A percentile compares a stretch with the other conserved stretches of the same genome.
phyloP scores from a whole-genome alignment of 352 stramenopile genomes.

The Phytophthora capsici region DNA sequence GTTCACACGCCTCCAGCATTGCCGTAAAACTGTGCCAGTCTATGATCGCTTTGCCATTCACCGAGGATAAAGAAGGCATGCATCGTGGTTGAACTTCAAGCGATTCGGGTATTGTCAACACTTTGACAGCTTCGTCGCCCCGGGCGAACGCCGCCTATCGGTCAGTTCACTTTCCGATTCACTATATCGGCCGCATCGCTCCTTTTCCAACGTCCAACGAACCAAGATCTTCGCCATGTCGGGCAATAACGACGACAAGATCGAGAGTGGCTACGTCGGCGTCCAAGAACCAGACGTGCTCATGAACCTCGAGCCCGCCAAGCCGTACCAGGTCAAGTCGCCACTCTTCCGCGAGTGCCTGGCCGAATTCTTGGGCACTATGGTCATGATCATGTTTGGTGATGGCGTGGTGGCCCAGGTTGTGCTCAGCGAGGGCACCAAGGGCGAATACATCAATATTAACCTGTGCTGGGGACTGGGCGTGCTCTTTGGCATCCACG shows the following conservation, averaged over 20 bases:
- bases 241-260: constrained; percentile 36
- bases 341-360: constrained; percentile 59
- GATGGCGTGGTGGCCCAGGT: constrained; percentile 71
- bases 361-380: constrained; percentile 67
- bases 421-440: constrained; percentile 51
- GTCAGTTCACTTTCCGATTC: constrained; percentile 33
- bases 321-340: constrained; percentile 47
- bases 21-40: constrained; percentile 10
- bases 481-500: constrained; percentile 75
- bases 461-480: constrained; percentile 77
- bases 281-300: constrained; percentile 36
- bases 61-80: constrained; percentile 22
- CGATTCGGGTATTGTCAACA: constrained; percentile 28
- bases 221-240: constrained; percentile 20
- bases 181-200: constrained; percentile 15
- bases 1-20: constrained; percentile 16
- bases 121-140: constrained; percentile 17
- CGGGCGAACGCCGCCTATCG: not conserved
- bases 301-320: constrained; percentile 32
- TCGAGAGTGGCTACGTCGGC: constrained; percentile 43
- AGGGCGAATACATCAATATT: constrained; percentile 75
- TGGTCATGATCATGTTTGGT: constrained; percentile 75
- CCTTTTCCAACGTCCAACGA: not conserved
- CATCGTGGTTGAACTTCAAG: constrained; percentile 40
- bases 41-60: constrained; percentile 38